Evolutionary conservation across 164 flowering plant genomes (phyloP), one percentile per base, ranked within the genome.

Genomic region (Warburgia ugandensis): DNA sequence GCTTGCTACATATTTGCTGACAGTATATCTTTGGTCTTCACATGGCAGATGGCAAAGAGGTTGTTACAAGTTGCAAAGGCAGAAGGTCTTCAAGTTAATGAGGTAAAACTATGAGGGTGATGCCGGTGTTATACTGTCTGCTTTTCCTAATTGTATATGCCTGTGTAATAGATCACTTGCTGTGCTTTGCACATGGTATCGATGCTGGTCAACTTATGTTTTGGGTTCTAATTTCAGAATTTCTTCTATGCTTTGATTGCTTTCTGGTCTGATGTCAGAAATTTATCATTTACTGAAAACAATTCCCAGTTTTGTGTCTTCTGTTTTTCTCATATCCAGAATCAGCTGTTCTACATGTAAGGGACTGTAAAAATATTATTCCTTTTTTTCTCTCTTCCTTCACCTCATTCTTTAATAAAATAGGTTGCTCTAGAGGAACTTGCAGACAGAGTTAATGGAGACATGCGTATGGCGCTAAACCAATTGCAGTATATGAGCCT

Each of bases 351-450:
- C n/a, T n/a, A n/a, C n/a, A n/a, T n/a, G n/a, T n/a, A n/a, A n/a
- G n/a, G n/a, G 19, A 26, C 17, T 45, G 14, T 13, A 26, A 17
- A 27, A 1, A 45, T 27, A 11, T 5, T 16, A 27, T 9, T 45
- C 4, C 17, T 45, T 10, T 31, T 3, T 31, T 38, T 48, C 16
- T 10, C 11, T 9, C 9, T 12, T 36, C 7, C 10, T 21, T 2
- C 25, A 22, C 46, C 13, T 42, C 14, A 9, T 14, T 16, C 20
- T 45, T 31, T n/a, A 43, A 13, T 67, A 29, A 19, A n/a, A 35
- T 54, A 92, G 99, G 77, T 83, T 70, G 89, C 99, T 30, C 84
- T 92, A 30, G 97, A 88, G 74, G 94, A 84, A 73, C 92, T 92
- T 57, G 95, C 95, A n/a, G 89, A 81, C 50, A 74, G 89, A 71